A percentile compares a stretch with the other conserved stretches of the same genome.
Conservation (phyloP, 768 basidiomycete species). For the Lentinula edodes region DNA sequence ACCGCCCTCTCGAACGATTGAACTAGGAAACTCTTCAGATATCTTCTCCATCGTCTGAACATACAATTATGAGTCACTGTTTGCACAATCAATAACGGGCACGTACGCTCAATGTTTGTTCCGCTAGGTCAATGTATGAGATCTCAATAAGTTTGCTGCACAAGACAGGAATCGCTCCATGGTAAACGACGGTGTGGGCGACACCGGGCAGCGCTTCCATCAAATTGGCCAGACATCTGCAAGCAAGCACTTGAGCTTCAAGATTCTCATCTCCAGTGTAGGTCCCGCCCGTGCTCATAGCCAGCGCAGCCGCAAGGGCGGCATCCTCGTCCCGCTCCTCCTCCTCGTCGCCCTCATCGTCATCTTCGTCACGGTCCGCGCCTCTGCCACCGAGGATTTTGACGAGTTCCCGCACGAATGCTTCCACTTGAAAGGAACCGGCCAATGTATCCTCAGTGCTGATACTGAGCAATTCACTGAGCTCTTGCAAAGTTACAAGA, state of each 20-base stretch:
- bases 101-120: constrained; percentile 95
- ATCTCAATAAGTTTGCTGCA: constrained; percentile 98
- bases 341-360: constrained; percentile 49
- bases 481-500: constrained; percentile 86
- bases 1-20: constrained; percentile 95
- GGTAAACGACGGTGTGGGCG: constrained; percentile 95
- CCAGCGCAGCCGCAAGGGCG: constrained; percentile 81
- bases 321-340: constrained; percentile 75
- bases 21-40: constrained; percentile 92
- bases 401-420: constrained; percentile 88
- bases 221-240: constrained; percentile 93
- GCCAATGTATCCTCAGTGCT: constrained; percentile 96
- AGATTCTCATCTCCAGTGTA: constrained; percentile 81
- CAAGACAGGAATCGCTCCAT: constrained; percentile 96
- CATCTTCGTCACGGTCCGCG: constrained; percentile 66
- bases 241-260: constrained; percentile 94
- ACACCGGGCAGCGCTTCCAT: constrained; percentile 99
- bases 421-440: constrained; percentile 92
- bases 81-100: constrained; percentile 8
- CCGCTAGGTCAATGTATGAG: constrained; percentile 95
- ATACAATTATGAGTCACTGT: constrained; percentile 11
- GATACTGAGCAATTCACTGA: constrained; percentile 91
- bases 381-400: constrained; percentile 83
- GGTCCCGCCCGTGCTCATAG: constrained; percentile 66
- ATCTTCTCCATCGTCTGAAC: constrained; percentile 94